Evolutionary conservation across 2,329 filamentous ascomycete species (phyloP), one percentile per base, ranked within the genome.

Genomic region (Aspergillus glaucus): DNA sequence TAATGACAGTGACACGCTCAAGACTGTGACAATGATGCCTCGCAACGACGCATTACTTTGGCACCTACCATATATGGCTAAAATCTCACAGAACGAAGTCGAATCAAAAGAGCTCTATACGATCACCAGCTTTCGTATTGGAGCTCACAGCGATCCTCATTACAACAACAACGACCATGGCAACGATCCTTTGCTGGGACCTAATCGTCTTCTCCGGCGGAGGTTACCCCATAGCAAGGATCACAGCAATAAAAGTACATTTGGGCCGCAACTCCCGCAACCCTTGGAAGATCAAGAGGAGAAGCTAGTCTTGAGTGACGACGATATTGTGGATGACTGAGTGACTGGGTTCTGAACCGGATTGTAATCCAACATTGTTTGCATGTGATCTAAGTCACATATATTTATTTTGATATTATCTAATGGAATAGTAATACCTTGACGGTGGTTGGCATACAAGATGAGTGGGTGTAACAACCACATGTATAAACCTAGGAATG

Each of bases 41-140:
- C 64, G 68, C 2, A 55, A 60, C 41, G 70, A 73, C 45, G 47
- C 67, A 9, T 51, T 96, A 0, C 79, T 96, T 21, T 88, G 97
- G 55, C 83, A 89, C 7, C 77, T 98, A 0, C 93, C 93, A 0
- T 97, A 95, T 66, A 82, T 93, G 75, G 77, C 84, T 1, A 78
- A 81, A 45, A 87, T 96, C 36, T 52, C 61, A 67, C 57, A 61
- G 48, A 60, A 61, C 48, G 51, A 56, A 43, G 45, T 67, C 39
- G 63, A 73, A 21, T 68, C 79, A 2, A 75, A 73, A 45, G 81
- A 85, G 17, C 75, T 91, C 7, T 82, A 86, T 48, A 84, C 79
- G 59, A 79, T 94, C 6, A 84, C 84, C 0, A 44, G 77, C 78
- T n/a, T 62, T 44, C 41, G 47, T 53, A 34, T 34, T 49, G 21